A percentile compares a stretch with the other conserved stretches of the same genome.
These are phyloP conservation scores for Gomphus bonarii DNA, from an alignment of 1,284 basidiomycete species.

Conservation along the genomic window DNA sequence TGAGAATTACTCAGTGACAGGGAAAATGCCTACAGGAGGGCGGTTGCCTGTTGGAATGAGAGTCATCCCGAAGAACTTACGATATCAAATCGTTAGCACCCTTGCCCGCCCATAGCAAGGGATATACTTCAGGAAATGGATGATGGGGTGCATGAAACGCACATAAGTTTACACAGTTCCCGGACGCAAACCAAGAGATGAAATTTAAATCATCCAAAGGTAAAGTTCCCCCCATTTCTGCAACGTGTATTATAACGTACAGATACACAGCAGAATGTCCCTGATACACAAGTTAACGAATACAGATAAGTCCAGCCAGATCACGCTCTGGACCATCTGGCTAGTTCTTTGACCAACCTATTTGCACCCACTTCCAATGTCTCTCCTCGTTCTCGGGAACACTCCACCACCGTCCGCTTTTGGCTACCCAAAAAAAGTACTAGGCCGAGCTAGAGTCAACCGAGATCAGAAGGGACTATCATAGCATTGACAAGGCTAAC, in stretches of 20 bases:
- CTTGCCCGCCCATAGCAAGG: too few species aligned
- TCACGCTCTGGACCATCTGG: constrained; percentile 13
- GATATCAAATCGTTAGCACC: too few species aligned
- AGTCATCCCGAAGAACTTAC: too few species aligned
- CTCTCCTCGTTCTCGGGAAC: constrained; percentile 41
- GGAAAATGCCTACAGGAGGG: too few species aligned
- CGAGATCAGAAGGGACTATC: background rate
- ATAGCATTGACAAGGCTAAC: background rate
- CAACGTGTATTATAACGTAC: background rate
- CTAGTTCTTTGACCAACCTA: constrained; percentile 33
- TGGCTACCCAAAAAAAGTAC: constrained; percentile 29
- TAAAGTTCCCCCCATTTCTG: too few species aligned
- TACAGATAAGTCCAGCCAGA: background rate
- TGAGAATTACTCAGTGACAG: too few species aligned
- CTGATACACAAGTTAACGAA: background rate
- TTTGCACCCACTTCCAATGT: constrained; percentile 48
- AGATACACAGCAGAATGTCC: background rate
- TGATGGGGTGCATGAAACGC: too few species aligned
- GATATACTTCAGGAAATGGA: too few species aligned
- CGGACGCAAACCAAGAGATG: too few species aligned
- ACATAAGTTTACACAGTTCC: too few species aligned
- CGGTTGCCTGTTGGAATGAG: too few species aligned
- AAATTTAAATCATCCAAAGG: too few species aligned
- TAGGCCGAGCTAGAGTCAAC: constrained; percentile 30
- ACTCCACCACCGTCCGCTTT: constrained; percentile 50